Percentiles rank a stretch among this genome's conserved stretches.
Conservation (phyloP, 208 protist species). For the Perkinsela sp. region DNA sequence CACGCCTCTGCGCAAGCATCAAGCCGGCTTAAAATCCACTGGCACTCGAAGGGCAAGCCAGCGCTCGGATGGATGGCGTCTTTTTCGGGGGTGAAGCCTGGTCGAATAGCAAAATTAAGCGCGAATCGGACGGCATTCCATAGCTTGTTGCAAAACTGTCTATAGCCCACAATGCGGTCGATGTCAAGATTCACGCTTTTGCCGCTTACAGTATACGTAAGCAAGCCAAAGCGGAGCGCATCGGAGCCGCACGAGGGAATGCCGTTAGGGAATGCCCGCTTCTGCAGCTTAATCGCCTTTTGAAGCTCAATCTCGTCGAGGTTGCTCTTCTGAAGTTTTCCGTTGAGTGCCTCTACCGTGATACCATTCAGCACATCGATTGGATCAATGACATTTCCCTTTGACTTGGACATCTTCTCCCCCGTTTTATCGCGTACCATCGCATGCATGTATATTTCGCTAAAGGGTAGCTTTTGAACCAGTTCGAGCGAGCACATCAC, state of each 20-base stretch:
- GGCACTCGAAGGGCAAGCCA: slow-evolving; percentile 53
- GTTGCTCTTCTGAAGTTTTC: slow-evolving; percentile 70
- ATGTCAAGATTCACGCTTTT: slow-evolving; percentile 94
- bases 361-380: slow-evolving; percentile 92
- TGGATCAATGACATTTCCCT: slow-evolving; percentile 99
- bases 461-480: slow-evolving; percentile 82
- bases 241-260: slow-evolving; percentile 94
- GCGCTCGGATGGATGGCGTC: slow-evolving; percentile 11
- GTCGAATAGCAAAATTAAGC: slow-evolving; percentile 56
- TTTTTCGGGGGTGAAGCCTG: slow-evolving; percentile 27
- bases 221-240: slow-evolving; percentile 92
- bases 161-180: slow-evolving; percentile 76
- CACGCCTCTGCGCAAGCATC: slow-evolving; percentile 30
- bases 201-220: slow-evolving; percentile 75
- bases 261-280: slow-evolving; percentile 74
- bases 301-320: slow-evolving; percentile 69
- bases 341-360: slow-evolving; percentile 64
- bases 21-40: slow-evolving; percentile 83
- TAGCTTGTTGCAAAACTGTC: slow-evolving; percentile 97
- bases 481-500: slow-evolving; percentile 95
- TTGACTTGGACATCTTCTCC: slow-evolving; percentile 98
- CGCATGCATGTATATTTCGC: slow-evolving; percentile 86
- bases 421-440: slow-evolving; percentile 98
- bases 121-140: slow-evolving; percentile 89
- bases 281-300: slow-evolving; percentile 60